phyloP scores from a whole-genome alignment of 129 eudicot genomes.

The Chrysanthemum lavandulifolium region DNA sequence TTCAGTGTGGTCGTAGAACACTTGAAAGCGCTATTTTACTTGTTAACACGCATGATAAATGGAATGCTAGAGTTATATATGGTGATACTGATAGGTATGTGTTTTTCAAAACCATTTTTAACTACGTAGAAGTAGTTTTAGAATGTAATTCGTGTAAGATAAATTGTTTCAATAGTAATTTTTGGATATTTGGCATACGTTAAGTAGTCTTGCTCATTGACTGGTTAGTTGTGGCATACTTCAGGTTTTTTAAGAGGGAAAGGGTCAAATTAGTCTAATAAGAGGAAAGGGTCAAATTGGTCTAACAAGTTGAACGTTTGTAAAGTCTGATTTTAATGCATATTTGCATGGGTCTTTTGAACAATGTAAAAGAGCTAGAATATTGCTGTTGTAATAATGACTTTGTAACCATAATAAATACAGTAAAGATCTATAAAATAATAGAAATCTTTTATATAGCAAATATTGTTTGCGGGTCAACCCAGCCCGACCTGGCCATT shows the following conservation, averaged over 20 bases:
- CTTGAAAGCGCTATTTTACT: slow-evolving; percentile 76
- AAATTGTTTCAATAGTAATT: slow-evolving; percentile 1
- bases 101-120: slow-evolving; percentile 1
- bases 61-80: slow-evolving; percentile 90
- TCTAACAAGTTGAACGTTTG: background rate
- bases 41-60: slow-evolving; percentile 65
- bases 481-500: background rate
- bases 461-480: background rate
- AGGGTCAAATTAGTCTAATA: background rate
- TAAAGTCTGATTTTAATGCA: background rate
- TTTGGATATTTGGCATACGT: background rate
- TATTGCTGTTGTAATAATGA: background rate
- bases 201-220: background rate
- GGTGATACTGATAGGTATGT: slow-evolving; percentile 96
- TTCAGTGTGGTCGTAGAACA: slow-evolving; percentile 97
- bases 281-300: background rate
- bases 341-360: background rate
- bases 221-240: background rate
- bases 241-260: background rate
- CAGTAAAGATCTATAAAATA: background rate
- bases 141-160: background rate
- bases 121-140: background rate
- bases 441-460: no score
- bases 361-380: background rate
- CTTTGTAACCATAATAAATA: background rate